Conservation (phyloP, 2,329 filamentous ascomycete genomes). For the Penicillium thymicola region DNA sequence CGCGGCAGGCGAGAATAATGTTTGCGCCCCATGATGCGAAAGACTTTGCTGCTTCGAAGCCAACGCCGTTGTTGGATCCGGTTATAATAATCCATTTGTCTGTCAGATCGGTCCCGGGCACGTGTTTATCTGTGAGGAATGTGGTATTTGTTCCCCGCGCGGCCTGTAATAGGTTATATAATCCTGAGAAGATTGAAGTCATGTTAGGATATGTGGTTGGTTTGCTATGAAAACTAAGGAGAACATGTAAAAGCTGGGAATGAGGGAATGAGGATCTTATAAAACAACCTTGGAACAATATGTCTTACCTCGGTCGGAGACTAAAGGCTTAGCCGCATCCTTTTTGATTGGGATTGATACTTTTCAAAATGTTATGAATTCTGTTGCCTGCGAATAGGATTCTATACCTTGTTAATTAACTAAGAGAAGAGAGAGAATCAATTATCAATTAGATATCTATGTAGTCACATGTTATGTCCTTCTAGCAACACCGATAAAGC, state of each 20-base stretch:
- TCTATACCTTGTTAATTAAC: background rate
- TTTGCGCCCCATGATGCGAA: slow-evolving; percentile 18
- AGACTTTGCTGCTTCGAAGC: slow-evolving; percentile 14
- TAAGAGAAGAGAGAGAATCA: background rate
- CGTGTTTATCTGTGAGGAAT: slow-evolving; percentile 2
- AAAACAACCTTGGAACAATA: background rate
- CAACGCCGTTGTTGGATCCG: slow-evolving; percentile 17
- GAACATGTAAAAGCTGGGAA: background rate
- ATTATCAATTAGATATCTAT: background rate
- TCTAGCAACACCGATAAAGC: background rate
- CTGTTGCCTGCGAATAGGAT: background rate
- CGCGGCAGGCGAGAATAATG: slow-evolving; percentile 17
- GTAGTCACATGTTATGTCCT: background rate
- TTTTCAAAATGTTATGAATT: no score
- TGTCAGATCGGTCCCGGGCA: slow-evolving; percentile 4
- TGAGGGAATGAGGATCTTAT: background rate
- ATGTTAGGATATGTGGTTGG: background rate
- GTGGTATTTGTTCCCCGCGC: background rate
- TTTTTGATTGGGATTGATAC: no score
- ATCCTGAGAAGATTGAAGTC: background rate
- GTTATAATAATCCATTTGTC: slow-evolving; percentile 18
- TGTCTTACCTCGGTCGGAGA: background rate
- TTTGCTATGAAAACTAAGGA: background rate
- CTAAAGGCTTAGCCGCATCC: background rate
- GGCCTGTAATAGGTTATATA: background rate